Base-by-base conservation (phyloP, 495 filamentous ascomycete genomes). In the Aspergillus wentii region DNA sequence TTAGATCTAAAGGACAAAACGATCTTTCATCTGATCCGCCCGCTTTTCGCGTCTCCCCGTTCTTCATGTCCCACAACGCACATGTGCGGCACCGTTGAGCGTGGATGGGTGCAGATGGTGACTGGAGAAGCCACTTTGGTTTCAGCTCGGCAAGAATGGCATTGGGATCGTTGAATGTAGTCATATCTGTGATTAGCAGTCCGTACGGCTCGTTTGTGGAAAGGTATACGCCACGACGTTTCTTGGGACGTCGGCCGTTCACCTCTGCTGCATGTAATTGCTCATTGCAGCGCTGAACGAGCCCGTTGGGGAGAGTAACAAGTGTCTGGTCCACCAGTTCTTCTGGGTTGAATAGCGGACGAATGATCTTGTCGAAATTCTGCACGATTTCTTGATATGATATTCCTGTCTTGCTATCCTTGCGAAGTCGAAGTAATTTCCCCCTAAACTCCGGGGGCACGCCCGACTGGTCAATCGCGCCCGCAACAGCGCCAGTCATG, bases 91-190 rank as follows among this genome's bases (percentile, higher is more conserved):
- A 98, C 17, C 89, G 71, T 15, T 53, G 72, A 11, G 85, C 74
- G 4, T 61, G 46, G 0, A 48, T 5, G 1, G 88, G 89, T 0
- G 90, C 90, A 17, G 77, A 79, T 1, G 85, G 87, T 1, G 86
- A 92, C 46, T 91, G 90, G 5, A 72, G 54, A 1, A 96, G 76
- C 92, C 92, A 98, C 59, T 98, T 98, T 5, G 91, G 88, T 52
- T 98, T 98, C 49, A 97, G 79, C 57, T 98, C 86, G 16, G 88
- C 62, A 1, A 80, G 51, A 1, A 69, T 59, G 14, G 76, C 66
- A 14, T 47, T 59, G 6, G 63, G 51, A n/a, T 65, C 57, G 8
- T 50, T 50, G 18, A 43, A 51, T 4, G 72, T 59, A 0, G 76
- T 79, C 90, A 97, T 95, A 49, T 95, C 85, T 23, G 80, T 82